Conservation (phyloP, 305 asterid genomes). For the Fraxinus sp. region DNA sequence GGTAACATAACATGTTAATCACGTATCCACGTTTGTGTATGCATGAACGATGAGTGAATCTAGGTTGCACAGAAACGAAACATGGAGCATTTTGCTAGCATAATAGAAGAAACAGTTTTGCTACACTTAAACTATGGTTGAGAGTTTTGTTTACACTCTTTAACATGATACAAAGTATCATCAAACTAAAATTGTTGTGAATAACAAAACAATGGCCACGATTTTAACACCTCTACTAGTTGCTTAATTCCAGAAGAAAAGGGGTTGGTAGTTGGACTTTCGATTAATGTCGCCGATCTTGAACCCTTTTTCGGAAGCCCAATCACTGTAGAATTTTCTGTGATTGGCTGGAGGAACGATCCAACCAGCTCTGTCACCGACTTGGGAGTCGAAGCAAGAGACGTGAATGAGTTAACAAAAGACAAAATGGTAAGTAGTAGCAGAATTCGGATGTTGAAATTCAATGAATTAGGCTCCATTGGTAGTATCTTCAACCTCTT, state of each 20-base stretch:
- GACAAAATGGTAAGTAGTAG: neutral
- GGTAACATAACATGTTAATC: neutral
- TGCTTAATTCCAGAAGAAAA: too few relatives aligned
- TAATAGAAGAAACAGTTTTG: neutral
- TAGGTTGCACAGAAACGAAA: too few relatives aligned
- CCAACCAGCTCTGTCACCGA: constrained; percentile 53
- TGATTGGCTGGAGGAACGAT: constrained; percentile 41
- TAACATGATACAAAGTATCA: too few relatives aligned
- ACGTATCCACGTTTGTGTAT: neutral
- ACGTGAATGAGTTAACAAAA: neutral
- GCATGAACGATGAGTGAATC: too few relatives aligned
- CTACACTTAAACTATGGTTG: too few relatives aligned
- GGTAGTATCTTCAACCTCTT: neutral
- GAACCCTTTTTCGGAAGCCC: constrained; percentile 61
- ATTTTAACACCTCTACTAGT: too few relatives aligned
- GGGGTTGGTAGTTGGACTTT: constrained; percentile 26
- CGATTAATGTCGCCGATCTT: constrained; percentile 51
- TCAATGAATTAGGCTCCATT: too few relatives aligned
- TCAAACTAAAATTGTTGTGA: too few relatives aligned
- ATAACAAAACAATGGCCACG: too few relatives aligned
- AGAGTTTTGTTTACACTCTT: too few relatives aligned
- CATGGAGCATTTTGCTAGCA: too few relatives aligned
- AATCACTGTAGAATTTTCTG: constrained; percentile 36
- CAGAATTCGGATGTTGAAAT: neutral
- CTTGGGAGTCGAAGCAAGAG: constrained; percentile 3